Conservation (phyloP, 805 yeast genomes). For the Sugiyamaella americana region DNA sequence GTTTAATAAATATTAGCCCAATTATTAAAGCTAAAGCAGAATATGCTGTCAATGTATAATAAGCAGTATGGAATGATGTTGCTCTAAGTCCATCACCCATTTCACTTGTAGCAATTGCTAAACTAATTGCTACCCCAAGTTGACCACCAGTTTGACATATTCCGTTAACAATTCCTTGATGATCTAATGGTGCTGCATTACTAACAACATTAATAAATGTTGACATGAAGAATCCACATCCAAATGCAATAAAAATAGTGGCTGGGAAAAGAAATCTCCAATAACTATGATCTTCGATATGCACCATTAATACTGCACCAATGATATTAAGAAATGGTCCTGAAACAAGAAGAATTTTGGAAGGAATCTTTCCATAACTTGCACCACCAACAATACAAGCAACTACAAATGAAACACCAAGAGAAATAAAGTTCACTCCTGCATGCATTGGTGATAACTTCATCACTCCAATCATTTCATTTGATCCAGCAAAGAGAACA, state of each 20-base stretch:
- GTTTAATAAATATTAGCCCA: background rate
- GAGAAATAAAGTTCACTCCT: slow-evolving; percentile 35
- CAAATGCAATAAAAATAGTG: slow-evolving; percentile 25
- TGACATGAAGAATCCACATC: slow-evolving; percentile 32
- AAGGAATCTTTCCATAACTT: slow-evolving; percentile 13
- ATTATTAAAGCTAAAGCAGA: slow-evolving; percentile 4
- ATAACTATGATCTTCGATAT: slow-evolving; percentile 22
- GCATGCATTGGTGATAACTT: slow-evolving; percentile 32
- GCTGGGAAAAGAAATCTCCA: slow-evolving; percentile 32
- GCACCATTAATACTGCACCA: slow-evolving; percentile 26
- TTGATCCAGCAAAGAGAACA: slow-evolving; percentile 21
- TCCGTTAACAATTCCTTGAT: slow-evolving; percentile 39
- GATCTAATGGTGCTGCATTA: slow-evolving; percentile 33
- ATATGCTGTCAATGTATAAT: slow-evolving; percentile 16
- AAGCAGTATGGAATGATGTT: slow-evolving; percentile 9
- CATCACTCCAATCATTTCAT: slow-evolving; percentile 29
- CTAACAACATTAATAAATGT: slow-evolving; percentile 32
- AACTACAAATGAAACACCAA: slow-evolving; percentile 29
- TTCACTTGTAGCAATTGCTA: slow-evolving; percentile 24
- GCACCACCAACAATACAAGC: slow-evolving; percentile 29
- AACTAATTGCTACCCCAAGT: slow-evolving; percentile 30
- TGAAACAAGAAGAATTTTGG: slow-evolving; percentile 1
- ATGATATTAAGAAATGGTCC: slow-evolving; percentile 18
- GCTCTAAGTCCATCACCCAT: slow-evolving; percentile 9
- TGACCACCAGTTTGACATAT: slow-evolving; percentile 35